Percentiles rank a stretch among this genome's conserved stretches.
Evolutionary conservation across 1,284 basidiomycete species (phyloP).

Genomic region (Stygiomarasmius scandens): DNA sequence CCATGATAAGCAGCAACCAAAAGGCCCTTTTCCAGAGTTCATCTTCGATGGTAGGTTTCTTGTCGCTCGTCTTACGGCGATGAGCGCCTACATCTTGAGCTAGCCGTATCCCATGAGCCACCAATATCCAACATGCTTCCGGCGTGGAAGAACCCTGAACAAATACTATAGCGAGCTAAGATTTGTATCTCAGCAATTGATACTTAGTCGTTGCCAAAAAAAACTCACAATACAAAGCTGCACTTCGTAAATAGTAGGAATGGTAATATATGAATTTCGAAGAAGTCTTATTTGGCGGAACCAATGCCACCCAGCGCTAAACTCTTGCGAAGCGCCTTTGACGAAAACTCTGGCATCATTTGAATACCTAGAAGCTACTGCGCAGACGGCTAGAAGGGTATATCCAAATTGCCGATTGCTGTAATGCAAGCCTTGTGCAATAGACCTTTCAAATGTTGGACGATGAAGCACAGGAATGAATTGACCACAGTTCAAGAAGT

Average conservation of each 20-base stretch:
- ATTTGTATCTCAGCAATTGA: too few species aligned
- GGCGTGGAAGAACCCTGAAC: not conserved
- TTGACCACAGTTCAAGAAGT: conserved; percentile 56
- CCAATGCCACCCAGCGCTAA: conserved; percentile 63
- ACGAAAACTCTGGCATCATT: conserved; percentile 55
- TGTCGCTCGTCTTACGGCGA: conserved; percentile 42
- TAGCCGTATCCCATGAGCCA: conserved; percentile 43
- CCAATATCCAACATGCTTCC: conserved; percentile 5
- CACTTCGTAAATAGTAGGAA: conserved; percentile 56
- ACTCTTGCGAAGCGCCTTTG: conserved; percentile 31
- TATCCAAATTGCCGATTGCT: conserved; percentile 57
- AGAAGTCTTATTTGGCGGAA: conserved; percentile 45
- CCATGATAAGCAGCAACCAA: conserved; percentile 70
- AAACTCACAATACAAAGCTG: conserved; percentile 41
- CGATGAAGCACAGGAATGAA: conserved; percentile 64
- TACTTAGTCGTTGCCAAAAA: too few species aligned
- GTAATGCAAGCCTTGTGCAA: conserved; percentile 52
- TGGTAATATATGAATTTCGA: conserved; percentile 42
- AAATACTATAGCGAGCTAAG: not conserved
- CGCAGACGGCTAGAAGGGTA: conserved; percentile 65
- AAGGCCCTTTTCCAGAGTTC: conserved; percentile 81
- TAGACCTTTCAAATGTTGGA: conserved; percentile 58
- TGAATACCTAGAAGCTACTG: conserved; percentile 61
- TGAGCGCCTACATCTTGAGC: conserved; percentile 71
- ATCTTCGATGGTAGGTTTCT: conserved; percentile 47